Conservation (phyloP, 2,329 filamentous ascomycete genomes). For the Pyricularia sp. region DNA sequence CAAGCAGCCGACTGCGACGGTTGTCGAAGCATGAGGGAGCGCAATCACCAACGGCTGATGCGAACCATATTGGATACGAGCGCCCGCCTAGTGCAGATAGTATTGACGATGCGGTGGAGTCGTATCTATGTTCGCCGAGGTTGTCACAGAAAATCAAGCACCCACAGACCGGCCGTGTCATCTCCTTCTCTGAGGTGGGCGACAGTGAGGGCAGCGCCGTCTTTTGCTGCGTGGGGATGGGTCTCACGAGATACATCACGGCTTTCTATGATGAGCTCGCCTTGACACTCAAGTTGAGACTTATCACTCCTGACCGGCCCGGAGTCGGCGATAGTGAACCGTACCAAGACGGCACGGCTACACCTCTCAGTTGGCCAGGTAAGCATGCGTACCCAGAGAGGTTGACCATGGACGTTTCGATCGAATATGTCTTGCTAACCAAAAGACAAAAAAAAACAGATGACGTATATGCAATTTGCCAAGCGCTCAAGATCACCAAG, state of each 20-base stretch:
- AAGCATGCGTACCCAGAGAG: slow-evolving; percentile 19
- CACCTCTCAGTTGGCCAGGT: slow-evolving; percentile 90
- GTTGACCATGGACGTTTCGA: neutral
- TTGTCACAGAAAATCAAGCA: slow-evolving; percentile 81
- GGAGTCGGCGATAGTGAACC: slow-evolving; percentile 86
- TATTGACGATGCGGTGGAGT: slow-evolving; percentile 74
- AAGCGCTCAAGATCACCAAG: slow-evolving; percentile 80
- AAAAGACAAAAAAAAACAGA: slow-evolving; percentile 20
- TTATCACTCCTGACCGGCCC: slow-evolving; percentile 89
- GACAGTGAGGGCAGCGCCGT: slow-evolving; percentile 84
- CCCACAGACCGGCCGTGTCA: slow-evolving; percentile 72
- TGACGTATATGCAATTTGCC: slow-evolving; percentile 89
- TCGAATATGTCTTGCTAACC: slow-evolving; percentile 15
- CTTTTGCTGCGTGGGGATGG: slow-evolving; percentile 97
- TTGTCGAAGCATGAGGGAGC: slow-evolving; percentile 26
- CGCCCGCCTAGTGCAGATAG: slow-evolving; percentile 71
- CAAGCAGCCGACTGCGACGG: slow-evolving; percentile 44
- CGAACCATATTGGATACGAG: slow-evolving; percentile 42
- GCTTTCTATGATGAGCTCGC: slow-evolving; percentile 96
- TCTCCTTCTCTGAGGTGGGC: slow-evolving; percentile 94
- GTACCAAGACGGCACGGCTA: slow-evolving; percentile 68
- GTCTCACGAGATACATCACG: slow-evolving; percentile 85
- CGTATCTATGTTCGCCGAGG: slow-evolving; percentile 70
- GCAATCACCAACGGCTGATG: slow-evolving; percentile 14
- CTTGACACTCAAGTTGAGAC: slow-evolving; percentile 68